Base-by-base conservation (phyloP, 495 filamentous ascomycete species). In the Hypoxylon cercidicola region DNA sequence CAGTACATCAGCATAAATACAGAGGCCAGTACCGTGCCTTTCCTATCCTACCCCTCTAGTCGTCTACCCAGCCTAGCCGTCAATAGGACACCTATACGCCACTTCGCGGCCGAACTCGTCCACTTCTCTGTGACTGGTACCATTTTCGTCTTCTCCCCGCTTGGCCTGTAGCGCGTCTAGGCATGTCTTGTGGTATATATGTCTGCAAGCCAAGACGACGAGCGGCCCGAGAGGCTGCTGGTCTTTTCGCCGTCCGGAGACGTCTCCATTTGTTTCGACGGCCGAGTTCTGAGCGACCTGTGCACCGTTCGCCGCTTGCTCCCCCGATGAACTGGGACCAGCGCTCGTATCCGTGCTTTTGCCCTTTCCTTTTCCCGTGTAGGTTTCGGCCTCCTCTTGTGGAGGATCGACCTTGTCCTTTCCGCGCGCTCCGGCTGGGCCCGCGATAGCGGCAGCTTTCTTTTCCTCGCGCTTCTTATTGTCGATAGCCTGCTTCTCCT, bases 171-270 rank as follows among this genome's bases (percentile, higher is more conserved):
- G 53, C 47, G 76, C 76, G 46, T 88, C 87, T 54, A 89, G 70
- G 73, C 87, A 89, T 18, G 66, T 76, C 61, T 84, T 80, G 66
- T 89, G 87, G 66, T 87, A 88, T 32, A 88, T 80, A 68, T 89
- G 87, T 43, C 84, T 78, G 69, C 87, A 89, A 39, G 83, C 83
- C 37, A 88, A 74, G 55, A 89, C 74, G 0, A 89, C 80, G 30
- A 89, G 68, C 41, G 84, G 78, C 11, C 79, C 81, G 21, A 85
- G 72, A 4, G 72, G 63, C 15, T 72, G 66, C 18, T 72, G 66
- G 6, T 70, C 72, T 49, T 55, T 73, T 20, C 68, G 57, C 13
- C 32, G 44, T 2, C 20, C 30, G 15, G 32, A 56, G 21, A 30
- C 34, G 16, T 60, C 62, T 32, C 64, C 71, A 25, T 69, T 71